These are phyloP conservation scores for Russula brevipes DNA, from an alignment of 768 basidiomycete genomes.

Conservation along the genomic window DNA sequence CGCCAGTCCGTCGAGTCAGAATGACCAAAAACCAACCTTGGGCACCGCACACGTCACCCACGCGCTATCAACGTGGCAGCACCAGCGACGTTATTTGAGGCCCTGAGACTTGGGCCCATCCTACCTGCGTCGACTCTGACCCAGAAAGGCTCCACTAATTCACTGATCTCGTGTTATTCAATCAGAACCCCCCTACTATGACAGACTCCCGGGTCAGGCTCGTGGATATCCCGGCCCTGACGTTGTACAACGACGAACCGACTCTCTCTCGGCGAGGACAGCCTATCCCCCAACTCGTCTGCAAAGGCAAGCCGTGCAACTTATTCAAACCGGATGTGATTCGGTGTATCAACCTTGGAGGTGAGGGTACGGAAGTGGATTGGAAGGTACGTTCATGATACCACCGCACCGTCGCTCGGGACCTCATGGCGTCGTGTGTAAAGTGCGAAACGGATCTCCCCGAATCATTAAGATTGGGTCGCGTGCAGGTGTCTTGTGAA, in stretches of 20 bases:
- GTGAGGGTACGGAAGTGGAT: constrained; percentile 72
- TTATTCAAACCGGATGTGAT: constrained; percentile 80
- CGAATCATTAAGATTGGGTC: constrained; percentile 73
- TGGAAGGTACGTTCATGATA: constrained; percentile 64
- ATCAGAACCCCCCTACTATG: constrained; percentile 36
- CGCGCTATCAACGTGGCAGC: constrained; percentile 15
- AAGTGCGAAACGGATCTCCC: constrained; percentile 92
- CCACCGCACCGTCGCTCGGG: background rate
- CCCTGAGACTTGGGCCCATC: background rate
- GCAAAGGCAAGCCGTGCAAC: constrained; percentile 72
- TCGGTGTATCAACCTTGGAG: constrained; percentile 77
- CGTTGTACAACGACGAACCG: constrained; percentile 65
- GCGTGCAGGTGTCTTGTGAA: constrained; percentile 84
- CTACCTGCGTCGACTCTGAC: background rate
- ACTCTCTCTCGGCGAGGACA: constrained; percentile 62
- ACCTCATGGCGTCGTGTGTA: background rate
- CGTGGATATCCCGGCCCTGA: constrained; percentile 65
- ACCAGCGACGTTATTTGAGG: constrained; percentile 7
- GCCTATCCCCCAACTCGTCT: constrained; percentile 74
- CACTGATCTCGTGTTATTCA: background rate
- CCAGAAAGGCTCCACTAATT: background rate
- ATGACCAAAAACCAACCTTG: background rate
- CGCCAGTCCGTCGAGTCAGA: too few species aligned
- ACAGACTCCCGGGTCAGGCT: constrained; percentile 57
- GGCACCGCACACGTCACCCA: constrained; percentile 13